Evolutionary conservation across 2,329 filamentous ascomycete species (phyloP).

Genomic region (Penicillium sp.): DNA sequence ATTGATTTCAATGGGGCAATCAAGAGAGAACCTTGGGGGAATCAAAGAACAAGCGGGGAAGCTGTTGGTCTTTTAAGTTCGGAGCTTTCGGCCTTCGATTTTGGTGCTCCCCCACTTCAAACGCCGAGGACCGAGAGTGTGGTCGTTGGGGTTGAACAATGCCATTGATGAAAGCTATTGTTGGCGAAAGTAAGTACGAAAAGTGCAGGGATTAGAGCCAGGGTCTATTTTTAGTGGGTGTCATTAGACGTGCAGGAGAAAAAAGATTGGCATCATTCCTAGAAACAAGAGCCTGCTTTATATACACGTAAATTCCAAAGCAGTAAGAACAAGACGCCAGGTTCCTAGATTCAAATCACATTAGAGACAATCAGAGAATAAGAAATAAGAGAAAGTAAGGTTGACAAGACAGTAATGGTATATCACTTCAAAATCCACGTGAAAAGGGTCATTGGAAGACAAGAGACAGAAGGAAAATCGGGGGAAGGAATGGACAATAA

Average conservation of each 20-base stretch:
- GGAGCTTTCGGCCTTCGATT: not conserved
- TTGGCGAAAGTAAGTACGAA: not conserved
- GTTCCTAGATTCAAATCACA: constrained; percentile 1
- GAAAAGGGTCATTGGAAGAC: constrained; percentile 3
- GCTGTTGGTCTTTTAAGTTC: constrained; percentile 1
- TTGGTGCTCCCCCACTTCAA: constrained; percentile 6
- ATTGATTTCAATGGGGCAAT: not conserved
- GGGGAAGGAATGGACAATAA: constrained; percentile 10
- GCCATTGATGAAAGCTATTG: not conserved
- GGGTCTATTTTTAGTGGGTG: too few relatives aligned
- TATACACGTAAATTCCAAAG: constrained; percentile 19
- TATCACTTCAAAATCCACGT: constrained; percentile 11
- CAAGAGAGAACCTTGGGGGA: constrained; percentile 19
- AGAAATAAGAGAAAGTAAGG: constrained; percentile 12
- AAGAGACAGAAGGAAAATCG: constrained; percentile 7
- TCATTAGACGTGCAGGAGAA: not conserved
- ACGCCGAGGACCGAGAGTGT: constrained; percentile 6
- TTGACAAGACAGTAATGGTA: constrained; percentile 7
- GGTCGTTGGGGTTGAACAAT: not conserved
- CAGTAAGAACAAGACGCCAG: constrained; percentile 12
- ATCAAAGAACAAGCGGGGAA: constrained; percentile 12
- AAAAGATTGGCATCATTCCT: constrained; percentile 13
- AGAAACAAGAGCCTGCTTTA: constrained; percentile 15
- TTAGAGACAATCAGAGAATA: constrained; percentile 6
- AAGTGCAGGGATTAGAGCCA: not conserved